Conservation (phyloP, 352 stramenopile species). For the Pythium graminicola region DNA sequence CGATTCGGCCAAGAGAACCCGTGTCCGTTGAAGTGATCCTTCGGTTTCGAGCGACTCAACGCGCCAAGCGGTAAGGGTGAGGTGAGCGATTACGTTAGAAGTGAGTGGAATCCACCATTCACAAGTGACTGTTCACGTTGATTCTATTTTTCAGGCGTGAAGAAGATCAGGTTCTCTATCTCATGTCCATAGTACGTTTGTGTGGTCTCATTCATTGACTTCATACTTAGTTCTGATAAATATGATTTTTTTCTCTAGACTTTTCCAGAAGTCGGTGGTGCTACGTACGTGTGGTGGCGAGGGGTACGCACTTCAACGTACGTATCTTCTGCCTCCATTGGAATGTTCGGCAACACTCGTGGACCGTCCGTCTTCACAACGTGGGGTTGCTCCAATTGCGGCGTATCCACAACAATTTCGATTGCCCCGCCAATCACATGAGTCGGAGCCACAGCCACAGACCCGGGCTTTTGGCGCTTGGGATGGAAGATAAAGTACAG, state of each 20-base stretch:
- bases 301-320: slow-evolving; percentile 15
- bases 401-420: slow-evolving; percentile 25
- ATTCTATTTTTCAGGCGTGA: background rate
- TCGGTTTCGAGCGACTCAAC: background rate
- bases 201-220: too few species aligned
- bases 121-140: slow-evolving; percentile 2
- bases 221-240: too few species aligned
- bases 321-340: slow-evolving; percentile 7
- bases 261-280: slow-evolving; percentile 4
- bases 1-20: background rate
- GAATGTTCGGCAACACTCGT: slow-evolving; percentile 10
- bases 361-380: background rate
- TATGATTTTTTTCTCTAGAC: too few species aligned
- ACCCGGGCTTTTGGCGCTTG: slow-evolving; percentile 15
- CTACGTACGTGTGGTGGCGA: background rate
- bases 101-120: background rate
- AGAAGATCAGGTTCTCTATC: too few species aligned
- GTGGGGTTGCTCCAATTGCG: slow-evolving; percentile 6
- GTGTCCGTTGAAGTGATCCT: background rate
- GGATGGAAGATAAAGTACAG: slow-evolving; percentile 45
- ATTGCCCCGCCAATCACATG: slow-evolving; percentile 9
- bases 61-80: background rate
- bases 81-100: background rate
- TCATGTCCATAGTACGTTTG: too few species aligned
- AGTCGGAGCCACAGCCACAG: slow-evolving; percentile 10